A percentile compares a stretch with the other conserved stretches of the same genome.
Evolutionary conservation across 768 basidiomycete genomes (phyloP).

Genomic region (Leccinum broughii): DNA sequence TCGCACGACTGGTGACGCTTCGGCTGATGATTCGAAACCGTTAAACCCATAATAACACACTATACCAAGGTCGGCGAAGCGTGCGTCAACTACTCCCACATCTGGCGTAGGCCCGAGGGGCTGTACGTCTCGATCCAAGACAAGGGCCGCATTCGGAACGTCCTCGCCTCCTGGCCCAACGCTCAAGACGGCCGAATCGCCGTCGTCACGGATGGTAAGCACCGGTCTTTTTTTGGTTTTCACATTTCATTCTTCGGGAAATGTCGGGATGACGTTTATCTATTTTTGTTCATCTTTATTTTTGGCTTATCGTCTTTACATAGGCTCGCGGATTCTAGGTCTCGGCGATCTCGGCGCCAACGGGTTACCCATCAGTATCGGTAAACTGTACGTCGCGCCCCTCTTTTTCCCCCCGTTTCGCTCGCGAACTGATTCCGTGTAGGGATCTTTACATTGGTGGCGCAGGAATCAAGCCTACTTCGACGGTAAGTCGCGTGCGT

Average conservation of each 20-base stretch:
- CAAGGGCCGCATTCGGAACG: slow-evolving; percentile 59
- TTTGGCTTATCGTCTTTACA: neutral
- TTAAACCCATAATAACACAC: neutral
- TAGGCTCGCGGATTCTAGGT: slow-evolving; percentile 71
- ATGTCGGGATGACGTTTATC: neutral
- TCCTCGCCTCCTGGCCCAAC: slow-evolving; percentile 54
- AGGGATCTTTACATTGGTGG: slow-evolving; percentile 71
- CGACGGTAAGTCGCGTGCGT: slow-evolving; percentile 34
- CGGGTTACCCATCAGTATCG: slow-evolving; percentile 58
- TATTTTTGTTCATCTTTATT: neutral
- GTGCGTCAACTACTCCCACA: slow-evolving; percentile 68
- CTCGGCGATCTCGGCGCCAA: slow-evolving; percentile 50
- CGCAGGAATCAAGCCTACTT: slow-evolving; percentile 59
- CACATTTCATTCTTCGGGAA: neutral
- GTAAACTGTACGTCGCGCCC: slow-evolving; percentile 56
- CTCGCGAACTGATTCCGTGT: neutral
- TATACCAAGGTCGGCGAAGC: slow-evolving; percentile 59
- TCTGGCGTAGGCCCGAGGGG: slow-evolving; percentile 64
- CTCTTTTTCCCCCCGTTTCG: neutral
- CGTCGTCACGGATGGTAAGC: slow-evolving; percentile 73
- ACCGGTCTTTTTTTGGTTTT: neutral
- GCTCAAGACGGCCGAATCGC: slow-evolving; percentile 54
- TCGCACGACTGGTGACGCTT: slow-evolving; percentile 14
- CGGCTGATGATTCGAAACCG: neutral
- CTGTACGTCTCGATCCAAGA: slow-evolving; percentile 64